A percentile compares a stretch with the other conserved stretches of the same genome.
phyloP scores from a whole-genome alignment of 2,329 filamentous ascomycete species.

The Fusarium pseudocircinatum region DNA sequence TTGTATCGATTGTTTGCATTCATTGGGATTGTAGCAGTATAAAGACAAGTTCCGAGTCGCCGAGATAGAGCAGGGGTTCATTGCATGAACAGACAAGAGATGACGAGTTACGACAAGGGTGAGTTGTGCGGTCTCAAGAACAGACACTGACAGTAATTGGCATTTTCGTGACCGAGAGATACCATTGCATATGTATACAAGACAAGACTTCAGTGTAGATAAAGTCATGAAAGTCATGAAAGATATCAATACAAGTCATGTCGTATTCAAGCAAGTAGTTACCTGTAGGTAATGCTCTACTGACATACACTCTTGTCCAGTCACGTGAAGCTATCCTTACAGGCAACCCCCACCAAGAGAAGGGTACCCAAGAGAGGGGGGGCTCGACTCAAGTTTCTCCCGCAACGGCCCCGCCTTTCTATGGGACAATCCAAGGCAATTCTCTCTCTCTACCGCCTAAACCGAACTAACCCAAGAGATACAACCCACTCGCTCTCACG shows the following conservation, averaged over 20 bases:
- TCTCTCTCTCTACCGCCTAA: conserved; percentile 36
- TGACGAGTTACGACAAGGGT: conserved; percentile 5
- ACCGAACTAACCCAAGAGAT: conserved; percentile 19
- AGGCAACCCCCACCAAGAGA: conserved; percentile 45
- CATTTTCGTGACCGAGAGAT: not conserved
- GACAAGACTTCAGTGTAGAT: not conserved
- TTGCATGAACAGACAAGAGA: conserved; percentile 18
- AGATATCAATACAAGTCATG: not conserved
- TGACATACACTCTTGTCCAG: conserved; percentile 34
- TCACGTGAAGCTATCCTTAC: conserved; percentile 48
- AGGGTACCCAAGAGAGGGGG: conserved; percentile 34
- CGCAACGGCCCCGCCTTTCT: conserved; percentile 44
- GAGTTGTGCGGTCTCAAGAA: not conserved
- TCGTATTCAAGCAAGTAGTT: not conserved
- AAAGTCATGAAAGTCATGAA: not conserved
- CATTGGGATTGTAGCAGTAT: not conserved
- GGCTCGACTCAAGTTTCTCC: conserved; percentile 43
- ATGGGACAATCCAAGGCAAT: conserved; percentile 29
- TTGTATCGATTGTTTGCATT: not conserved
- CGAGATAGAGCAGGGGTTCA: conserved; percentile 10
- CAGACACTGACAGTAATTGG: not conserved
- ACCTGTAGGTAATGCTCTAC: not conserved
- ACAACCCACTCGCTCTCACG: conserved; percentile 34
- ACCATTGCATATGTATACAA: not conserved
- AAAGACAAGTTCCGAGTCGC: conserved; percentile 4